Evolutionary conservation across 2,329 filamentous ascomycete genomes (phyloP).

Genomic region (Colletotrichum phormii): DNA sequence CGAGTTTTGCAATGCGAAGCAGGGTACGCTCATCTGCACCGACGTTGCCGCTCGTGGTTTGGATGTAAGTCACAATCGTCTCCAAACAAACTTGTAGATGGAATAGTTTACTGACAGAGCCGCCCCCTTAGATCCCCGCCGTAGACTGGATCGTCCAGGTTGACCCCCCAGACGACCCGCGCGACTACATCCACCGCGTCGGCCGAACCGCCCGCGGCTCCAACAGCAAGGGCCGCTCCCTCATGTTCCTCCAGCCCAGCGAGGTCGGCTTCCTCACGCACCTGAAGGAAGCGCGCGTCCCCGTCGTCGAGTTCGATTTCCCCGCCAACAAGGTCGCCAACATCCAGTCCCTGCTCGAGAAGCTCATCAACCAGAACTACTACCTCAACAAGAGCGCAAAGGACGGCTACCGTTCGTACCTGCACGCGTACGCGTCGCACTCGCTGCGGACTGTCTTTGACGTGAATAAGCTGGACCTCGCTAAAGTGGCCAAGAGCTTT

Average conservation of each 20-base stretch:
- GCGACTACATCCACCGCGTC: conserved; percentile 95
- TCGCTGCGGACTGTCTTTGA: conserved; percentile 73
- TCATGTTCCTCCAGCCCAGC: conserved; percentile 93
- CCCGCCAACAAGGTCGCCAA: conserved; percentile 92
- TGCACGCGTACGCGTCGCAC: conserved; percentile 92
- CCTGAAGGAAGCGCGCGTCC: conserved; percentile 90
- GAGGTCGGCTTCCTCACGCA: conserved; percentile 94
- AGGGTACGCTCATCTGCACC: conserved; percentile 93
- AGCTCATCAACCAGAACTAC: conserved; percentile 94
- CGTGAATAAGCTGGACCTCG: conserved; percentile 84
- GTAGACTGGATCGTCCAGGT: conserved; percentile 98
- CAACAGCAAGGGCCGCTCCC: conserved; percentile 84
- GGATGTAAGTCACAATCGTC: conserved; percentile 68
- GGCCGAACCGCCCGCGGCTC: conserved; percentile 91
- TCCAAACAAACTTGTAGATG: no score
- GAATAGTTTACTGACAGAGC: not conserved
- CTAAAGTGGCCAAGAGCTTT: conserved; percentile 87
- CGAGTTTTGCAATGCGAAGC: conserved; percentile 83
- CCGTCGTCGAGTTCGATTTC: conserved; percentile 96
- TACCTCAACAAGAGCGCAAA: conserved; percentile 91
- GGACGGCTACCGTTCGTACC: conserved; percentile 86
- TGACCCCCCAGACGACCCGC: conserved; percentile 90
- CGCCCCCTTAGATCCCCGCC: conserved; percentile 46
- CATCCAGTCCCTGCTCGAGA: conserved; percentile 91
- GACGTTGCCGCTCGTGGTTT: conserved; percentile 95